These are phyloP conservation scores for Lepidium africanum DNA, from an alignment of 345 rosid genomes.

Conservation along the genomic window DNA sequence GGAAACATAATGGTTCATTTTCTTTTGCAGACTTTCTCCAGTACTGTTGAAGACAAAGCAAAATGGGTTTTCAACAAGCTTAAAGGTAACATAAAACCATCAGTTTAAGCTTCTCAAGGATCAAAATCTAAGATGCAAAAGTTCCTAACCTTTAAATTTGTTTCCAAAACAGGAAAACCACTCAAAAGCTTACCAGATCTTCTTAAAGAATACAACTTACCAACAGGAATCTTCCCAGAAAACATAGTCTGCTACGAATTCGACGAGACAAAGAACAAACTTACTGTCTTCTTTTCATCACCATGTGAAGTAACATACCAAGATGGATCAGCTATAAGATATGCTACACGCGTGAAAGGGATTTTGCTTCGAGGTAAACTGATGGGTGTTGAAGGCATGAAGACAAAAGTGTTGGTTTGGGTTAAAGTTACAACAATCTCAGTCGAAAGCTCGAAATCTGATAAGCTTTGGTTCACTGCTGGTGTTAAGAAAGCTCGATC, in stretches of 20 bases:
- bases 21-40: constrained; percentile 65
- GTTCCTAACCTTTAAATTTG: neutral
- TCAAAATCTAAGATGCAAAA: neutral
- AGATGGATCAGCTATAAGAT: constrained; percentile 79
- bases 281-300: constrained; percentile 69
- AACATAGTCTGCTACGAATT: constrained; percentile 84
- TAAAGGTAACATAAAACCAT: constrained; percentile 45
- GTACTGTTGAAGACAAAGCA: constrained; percentile 91
- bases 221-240: constrained; percentile 85
- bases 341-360: constrained; percentile 77
- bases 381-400: constrained; percentile 83
- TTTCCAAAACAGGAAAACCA: constrained; percentile 53
- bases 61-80: constrained; percentile 97
- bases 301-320: constrained; percentile 71
- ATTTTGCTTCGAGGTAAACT: constrained; percentile 69
- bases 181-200: constrained; percentile 72
- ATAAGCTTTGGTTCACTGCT: constrained; percentile 92
- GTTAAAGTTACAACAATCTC: constrained; percentile 77
- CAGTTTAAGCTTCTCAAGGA: neutral
- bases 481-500: constrained; percentile 87
- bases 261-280: constrained; percentile 76
- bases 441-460: constrained; percentile 67
- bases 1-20: neutral
- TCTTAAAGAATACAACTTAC: constrained; percentile 82
- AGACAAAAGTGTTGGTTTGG: constrained; percentile 92